Evolutionary conservation across 2,329 filamentous ascomycete species (phyloP), one percentile per base, ranked within the genome.

Genomic region (Fusarium brachygibbosum): DNA sequence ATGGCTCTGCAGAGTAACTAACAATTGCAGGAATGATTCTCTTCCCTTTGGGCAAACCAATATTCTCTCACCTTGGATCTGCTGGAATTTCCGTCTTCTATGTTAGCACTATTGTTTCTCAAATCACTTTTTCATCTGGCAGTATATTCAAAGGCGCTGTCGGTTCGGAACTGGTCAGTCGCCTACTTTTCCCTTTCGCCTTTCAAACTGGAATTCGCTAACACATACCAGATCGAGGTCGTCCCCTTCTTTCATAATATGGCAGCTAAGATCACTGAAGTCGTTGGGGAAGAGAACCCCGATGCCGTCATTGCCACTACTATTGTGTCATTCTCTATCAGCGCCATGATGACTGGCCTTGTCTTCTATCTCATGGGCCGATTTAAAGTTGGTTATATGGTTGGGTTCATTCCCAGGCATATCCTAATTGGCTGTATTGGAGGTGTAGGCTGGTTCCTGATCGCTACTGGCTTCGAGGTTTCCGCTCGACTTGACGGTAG

Each of bases 211-310:
- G 40, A 40, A 9, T 21, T 21, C 34, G 53, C 58, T 70, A 41
- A 66, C 61, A 50, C 17, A 10, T 49, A 66, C 21, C 66, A 91
- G 88, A 99, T 98, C 71, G 96, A 99, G 81, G 95, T 98, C 2
- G 95, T 99, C 1, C 96, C 95, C 0, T 99, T 99, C 82, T 98
- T 99, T 78, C 96, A 99, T 81, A 97, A 95, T 75, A 99, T 99
- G 95, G 94, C 96, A 1, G 90, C 91, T 68, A 95, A 91, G 31
- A 98, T 98, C 76, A 89, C 96, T 70, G 83, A 85, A 16, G 85
- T 87, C 42, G 90, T 99, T 69, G 93, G 95, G 17, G 88, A 91
- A 66, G 90, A 94, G 21, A 90, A 96, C 28, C 89, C 92, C 1
- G 90, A 96, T 73, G 92, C 93, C 5, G 91, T 99, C 46, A 91